Percentiles rank a stretch among this genome's conserved stretches.
Conservation (phyloP, 305 asterid species). For the Rubia balearica region DNA sequence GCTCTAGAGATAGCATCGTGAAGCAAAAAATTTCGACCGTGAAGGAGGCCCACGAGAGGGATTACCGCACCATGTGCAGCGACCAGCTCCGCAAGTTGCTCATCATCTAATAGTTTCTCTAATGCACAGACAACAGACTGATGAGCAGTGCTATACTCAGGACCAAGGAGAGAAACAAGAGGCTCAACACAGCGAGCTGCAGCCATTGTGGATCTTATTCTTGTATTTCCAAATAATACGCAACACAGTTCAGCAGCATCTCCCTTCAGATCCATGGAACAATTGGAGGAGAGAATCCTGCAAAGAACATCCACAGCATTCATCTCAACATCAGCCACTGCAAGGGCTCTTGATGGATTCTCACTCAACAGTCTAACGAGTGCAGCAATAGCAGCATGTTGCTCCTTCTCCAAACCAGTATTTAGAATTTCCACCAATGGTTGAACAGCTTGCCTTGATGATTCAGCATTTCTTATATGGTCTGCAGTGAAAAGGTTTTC, state of each 20-base stretch:
- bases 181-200: slow-evolving; percentile 43
- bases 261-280: slow-evolving; percentile 37
- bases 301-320: slow-evolving; percentile 91
- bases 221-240: slow-evolving; percentile 38
- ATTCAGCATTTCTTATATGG: slow-evolving; percentile 96
- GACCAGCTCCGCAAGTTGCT: slow-evolving; percentile 89
- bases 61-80: slow-evolving; percentile 97
- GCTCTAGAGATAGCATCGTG: slow-evolving; percentile 91
- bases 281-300: slow-evolving; percentile 73
- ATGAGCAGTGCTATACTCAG: slow-evolving; percentile 65
- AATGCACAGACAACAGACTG: slow-evolving; percentile 84
- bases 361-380: slow-evolving; percentile 81
- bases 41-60: slow-evolving; percentile 89
- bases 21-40: slow-evolving; percentile 67
- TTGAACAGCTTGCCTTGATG: slow-evolving; percentile 96
- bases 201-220: slow-evolving; percentile 33
- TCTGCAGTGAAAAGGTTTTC: slow-evolving; percentile 94
- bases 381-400: slow-evolving; percentile 99
- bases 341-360: slow-evolving; percentile 91
- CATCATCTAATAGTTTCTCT: slow-evolving; percentile 86
- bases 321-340: slow-evolving; percentile 95
- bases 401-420: slow-evolving; percentile 97
- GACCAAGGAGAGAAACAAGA: slow-evolving; percentile 33
- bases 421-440: slow-evolving; percentile 91
- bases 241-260: slow-evolving; percentile 42